phyloP scores from a whole-genome alignment of 495 filamentous ascomycete genomes.

The Penicillium bialowiezense region DNA sequence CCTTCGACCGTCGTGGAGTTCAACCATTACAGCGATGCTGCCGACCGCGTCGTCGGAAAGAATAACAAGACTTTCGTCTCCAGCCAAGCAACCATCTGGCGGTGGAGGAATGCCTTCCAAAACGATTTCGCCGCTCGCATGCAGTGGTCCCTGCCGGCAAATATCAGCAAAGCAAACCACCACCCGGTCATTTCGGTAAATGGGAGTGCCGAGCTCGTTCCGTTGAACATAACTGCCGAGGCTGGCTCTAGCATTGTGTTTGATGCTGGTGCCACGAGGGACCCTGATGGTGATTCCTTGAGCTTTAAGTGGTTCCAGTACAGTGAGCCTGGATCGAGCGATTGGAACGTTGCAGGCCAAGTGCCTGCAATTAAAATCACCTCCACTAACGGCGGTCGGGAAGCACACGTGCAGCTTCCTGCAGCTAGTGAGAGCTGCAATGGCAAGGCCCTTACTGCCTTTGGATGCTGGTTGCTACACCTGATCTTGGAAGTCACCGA shows the following conservation, averaged over 20 bases:
- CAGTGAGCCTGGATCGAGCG: slow-evolving; percentile 36
- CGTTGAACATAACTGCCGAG: slow-evolving; percentile 30
- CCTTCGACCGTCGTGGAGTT: slow-evolving; percentile 12
- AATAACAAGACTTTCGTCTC: slow-evolving; percentile 33
- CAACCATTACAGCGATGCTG: slow-evolving; percentile 39
- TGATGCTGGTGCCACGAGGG: slow-evolving; percentile 41
- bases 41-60: slow-evolving; percentile 36
- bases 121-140: slow-evolving; percentile 51
- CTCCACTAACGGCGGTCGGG: slow-evolving; percentile 22
- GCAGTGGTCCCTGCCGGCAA: slow-evolving; percentile 39
- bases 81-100: slow-evolving; percentile 50
- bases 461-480: slow-evolving; percentile 33
- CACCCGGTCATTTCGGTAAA: slow-evolving; percentile 43
- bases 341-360: slow-evolving; percentile 37
- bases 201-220: slow-evolving; percentile 24
- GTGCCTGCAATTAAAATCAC: slow-evolving; percentile 33
- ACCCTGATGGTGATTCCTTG: slow-evolving; percentile 38
- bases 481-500: slow-evolving; percentile 42
- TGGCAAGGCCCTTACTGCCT: background rate
- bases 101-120: slow-evolving; percentile 48
- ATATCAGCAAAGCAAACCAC: slow-evolving; percentile 35
- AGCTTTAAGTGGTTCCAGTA: slow-evolving; percentile 50
- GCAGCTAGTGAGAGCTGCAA: slow-evolving; percentile 19
- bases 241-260: slow-evolving; percentile 34
- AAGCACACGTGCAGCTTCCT: slow-evolving; percentile 22